Base-by-base conservation (phyloP, 192 early-diverging fungal species). In the Lunasporangiospora selenospora region DNA sequence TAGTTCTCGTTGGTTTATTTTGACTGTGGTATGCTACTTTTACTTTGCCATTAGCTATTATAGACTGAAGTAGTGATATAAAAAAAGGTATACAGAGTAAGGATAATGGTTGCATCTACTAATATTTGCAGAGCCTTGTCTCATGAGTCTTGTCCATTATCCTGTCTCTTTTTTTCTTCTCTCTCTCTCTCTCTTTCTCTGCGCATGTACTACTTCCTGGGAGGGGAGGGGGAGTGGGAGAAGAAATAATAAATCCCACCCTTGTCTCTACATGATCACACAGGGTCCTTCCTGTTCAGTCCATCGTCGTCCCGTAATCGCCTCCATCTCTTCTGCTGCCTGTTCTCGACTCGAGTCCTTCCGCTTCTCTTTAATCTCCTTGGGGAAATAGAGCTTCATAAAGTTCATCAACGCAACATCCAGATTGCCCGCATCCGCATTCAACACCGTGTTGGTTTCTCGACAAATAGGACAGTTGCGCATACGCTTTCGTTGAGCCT, bases 381-480 rank as follows among this genome's bases (percentile, higher is more conserved):
- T 82, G 36, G 89, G 90, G 60, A 94, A 94, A 48, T 92, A 92
- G 1, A 90, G 78, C 54, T 89, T 81, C 60, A 94, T 62, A 23
- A 91, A 90, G 54, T 89, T 90, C 67, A 83, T 78, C 43, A 91
- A 66, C 4, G 85, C 63, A 15, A 80, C 65, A 53, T 94, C 90
- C 15, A 93, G 59, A 43, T 90, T 84, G 13, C 52, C 53, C 10
- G 83, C 80, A 38, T 84, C 69, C 0, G 90, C 93, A 3, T 79
- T 79, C 27, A 71, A 55, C 0, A 94, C 79, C 8, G 90, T 88
- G 38, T 79, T 77, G 33, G 79, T 53, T 34, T 79, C 53, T 21
- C 93, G 86, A 52, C 93, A 94, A 6, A 94, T 57, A 3, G 91
- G 91, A 53, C 93, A 94, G 62, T 92, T 61, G 37, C 67, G 62